Evolutionary conservation across 2,329 filamentous ascomycete genomes (phyloP).

Genomic region (Nigrograna mackinnonii): DNA sequence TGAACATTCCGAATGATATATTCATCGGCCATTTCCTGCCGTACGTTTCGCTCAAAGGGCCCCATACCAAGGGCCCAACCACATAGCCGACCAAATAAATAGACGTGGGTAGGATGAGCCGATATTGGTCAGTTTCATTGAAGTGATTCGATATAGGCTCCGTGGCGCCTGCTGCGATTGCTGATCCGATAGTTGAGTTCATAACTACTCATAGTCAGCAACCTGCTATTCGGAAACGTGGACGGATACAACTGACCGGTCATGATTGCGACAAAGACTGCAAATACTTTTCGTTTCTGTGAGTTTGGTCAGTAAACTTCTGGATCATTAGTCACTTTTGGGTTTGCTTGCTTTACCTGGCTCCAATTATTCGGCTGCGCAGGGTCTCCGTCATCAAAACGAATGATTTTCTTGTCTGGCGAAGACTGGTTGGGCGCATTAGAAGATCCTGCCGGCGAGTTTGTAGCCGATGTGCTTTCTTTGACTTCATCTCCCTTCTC

Average conservation of each 20-base stretch:
- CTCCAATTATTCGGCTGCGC: conserved; percentile 49
- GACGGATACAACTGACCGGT: conserved; percentile 50
- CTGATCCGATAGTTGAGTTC: conserved; percentile 69
- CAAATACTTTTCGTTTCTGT: conserved; percentile 58
- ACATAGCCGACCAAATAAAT: conserved; percentile 56
- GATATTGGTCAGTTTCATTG: conserved; percentile 50
- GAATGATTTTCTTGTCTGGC: conserved; percentile 31
- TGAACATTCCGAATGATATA: conserved; percentile 52
- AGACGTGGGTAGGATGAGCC: conserved; percentile 52
- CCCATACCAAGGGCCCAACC: conserved; percentile 48
- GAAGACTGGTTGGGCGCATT: conserved; percentile 5
- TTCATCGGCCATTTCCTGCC: conserved; percentile 54
- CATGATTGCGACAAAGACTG: conserved; percentile 60
- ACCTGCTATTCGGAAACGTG: neutral
- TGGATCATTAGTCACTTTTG: neutral
- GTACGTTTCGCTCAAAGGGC: conserved; percentile 49
- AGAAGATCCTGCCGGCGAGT: conserved; percentile 15
- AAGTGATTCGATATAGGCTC: conserved; percentile 63
- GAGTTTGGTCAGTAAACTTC: neutral
- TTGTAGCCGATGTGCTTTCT: conserved; percentile 17
- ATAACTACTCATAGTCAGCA: conserved; percentile 39
- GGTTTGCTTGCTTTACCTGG: conserved; percentile 20
- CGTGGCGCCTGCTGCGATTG: conserved; percentile 66
- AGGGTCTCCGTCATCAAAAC: conserved; percentile 44
- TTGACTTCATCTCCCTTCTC: conserved; percentile 32